A percentile compares a stretch with the other conserved stretches of the same genome.
Conservation (phyloP, 2,329 filamentous ascomycete genomes). For the Monosporascus sp. region DNA sequence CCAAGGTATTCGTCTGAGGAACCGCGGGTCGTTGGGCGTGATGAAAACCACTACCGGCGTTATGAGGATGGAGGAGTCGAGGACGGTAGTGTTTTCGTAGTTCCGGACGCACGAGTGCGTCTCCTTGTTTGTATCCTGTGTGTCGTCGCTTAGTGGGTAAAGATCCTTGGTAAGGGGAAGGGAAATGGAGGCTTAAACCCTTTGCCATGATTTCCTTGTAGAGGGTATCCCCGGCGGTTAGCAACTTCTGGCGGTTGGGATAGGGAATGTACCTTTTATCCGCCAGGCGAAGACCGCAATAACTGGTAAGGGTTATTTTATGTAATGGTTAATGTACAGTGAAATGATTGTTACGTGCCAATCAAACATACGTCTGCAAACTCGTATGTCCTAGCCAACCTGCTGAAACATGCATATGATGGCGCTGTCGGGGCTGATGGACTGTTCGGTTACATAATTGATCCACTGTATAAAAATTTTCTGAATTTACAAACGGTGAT, state of each 20-base stretch:
- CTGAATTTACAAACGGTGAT: background rate
- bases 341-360: too few species aligned
- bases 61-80: slow-evolving; percentile 71
- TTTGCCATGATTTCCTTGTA: slow-evolving; percentile 76
- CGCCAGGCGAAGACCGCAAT: slow-evolving; percentile 65
- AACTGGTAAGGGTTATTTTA: slow-evolving; percentile 21
- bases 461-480: background rate
- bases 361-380: background rate
- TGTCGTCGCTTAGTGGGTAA: background rate
- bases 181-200: slow-evolving; percentile 27
- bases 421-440: background rate
- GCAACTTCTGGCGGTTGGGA: slow-evolving; percentile 62
- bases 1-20: slow-evolving; percentile 39
- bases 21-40: slow-evolving; percentile 69
- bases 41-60: slow-evolving; percentile 77
- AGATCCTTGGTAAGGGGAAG: background rate
- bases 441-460: background rate
- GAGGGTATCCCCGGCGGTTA: slow-evolving; percentile 58
- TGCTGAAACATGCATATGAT: background rate
- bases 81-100: slow-evolving; percentile 63
- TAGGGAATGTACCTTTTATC: slow-evolving; percentile 74
- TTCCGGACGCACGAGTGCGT: slow-evolving; percentile 68
- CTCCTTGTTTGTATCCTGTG: slow-evolving; percentile 63
- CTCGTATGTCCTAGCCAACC: background rate
- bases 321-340: background rate